Evolutionary conservation across 495 filamentous ascomycete species (phyloP).

Genomic region (Parachaetomium inaequale): DNA sequence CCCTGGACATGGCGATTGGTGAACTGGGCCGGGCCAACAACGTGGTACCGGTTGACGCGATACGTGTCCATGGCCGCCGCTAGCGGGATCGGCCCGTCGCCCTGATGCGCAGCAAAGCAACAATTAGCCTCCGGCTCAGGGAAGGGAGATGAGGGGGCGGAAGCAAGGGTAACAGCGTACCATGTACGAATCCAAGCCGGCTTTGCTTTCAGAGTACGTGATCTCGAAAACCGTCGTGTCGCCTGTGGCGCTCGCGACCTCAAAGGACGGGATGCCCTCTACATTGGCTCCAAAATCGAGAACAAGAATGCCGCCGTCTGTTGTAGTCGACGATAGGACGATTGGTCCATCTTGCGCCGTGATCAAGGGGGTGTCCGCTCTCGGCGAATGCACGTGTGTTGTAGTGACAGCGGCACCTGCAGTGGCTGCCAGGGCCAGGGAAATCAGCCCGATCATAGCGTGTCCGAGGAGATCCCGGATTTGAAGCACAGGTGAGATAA

Average conservation of each 20-base stretch:
- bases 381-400: not conserved
- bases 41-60: not conserved
- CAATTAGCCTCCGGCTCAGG: not conserved
- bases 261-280: not conserved
- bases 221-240: not conserved
- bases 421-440: not conserved
- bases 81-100: not conserved
- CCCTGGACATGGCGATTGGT: not conserved
- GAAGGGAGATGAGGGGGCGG: not conserved
- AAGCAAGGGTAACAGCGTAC: not conserved
- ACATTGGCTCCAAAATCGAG: not conserved
- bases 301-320: not conserved
- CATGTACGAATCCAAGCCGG: not conserved
- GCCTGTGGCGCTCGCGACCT: not conserved
- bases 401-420: not conserved
- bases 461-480: not conserved
- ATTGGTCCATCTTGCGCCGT: not conserved
- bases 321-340: not conserved
- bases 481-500: not conserved
- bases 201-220: not conserved
- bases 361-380: not conserved
- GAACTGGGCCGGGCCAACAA: not conserved
- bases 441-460: not conserved
- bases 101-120: not conserved
- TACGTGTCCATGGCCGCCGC: conserved; percentile 3